phyloP scores from a whole-genome alignment of 345 rosid species.

The Corchorus capsularis region DNA sequence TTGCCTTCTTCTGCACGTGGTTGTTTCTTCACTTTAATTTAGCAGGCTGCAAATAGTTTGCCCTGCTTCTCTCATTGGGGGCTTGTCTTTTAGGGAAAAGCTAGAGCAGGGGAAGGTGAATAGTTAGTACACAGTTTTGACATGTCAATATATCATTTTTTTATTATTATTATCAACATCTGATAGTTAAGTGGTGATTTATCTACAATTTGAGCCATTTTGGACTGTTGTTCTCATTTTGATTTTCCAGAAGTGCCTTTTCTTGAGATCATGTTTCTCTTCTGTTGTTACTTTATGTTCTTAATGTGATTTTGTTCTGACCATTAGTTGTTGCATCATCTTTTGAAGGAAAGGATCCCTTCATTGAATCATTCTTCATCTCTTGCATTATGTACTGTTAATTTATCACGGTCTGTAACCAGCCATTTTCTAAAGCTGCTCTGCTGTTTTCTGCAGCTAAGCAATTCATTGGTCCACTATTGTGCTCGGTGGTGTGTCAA shows the following conservation, averaged over 20 bases:
- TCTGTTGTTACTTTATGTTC: background rate
- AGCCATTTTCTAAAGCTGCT: background rate
- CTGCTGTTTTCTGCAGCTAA: constrained; percentile 46
- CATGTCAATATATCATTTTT: background rate
- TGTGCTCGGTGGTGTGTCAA: background rate
- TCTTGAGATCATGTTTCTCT: background rate
- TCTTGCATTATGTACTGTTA: background rate
- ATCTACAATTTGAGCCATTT: background rate
- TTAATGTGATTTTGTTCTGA: background rate
- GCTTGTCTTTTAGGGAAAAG: background rate
- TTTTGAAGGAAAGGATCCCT: background rate
- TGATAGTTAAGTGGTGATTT: background rate
- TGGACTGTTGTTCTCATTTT: background rate
- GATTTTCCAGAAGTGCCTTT: no score
- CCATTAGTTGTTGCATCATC: background rate
- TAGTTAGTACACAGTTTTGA: background rate
- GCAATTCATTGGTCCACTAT: constrained; percentile 32
- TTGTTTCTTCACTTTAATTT: background rate
- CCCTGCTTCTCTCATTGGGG: background rate
- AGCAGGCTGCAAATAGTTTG: background rate
- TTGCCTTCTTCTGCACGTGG: background rate
- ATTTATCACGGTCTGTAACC: constrained; percentile 15
- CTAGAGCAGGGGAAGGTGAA: constrained; percentile 4
- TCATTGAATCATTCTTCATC: background rate
- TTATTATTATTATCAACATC: background rate